Base-by-base conservation (phyloP, 768 basidiomycete species). In the Suillus americanus region DNA sequence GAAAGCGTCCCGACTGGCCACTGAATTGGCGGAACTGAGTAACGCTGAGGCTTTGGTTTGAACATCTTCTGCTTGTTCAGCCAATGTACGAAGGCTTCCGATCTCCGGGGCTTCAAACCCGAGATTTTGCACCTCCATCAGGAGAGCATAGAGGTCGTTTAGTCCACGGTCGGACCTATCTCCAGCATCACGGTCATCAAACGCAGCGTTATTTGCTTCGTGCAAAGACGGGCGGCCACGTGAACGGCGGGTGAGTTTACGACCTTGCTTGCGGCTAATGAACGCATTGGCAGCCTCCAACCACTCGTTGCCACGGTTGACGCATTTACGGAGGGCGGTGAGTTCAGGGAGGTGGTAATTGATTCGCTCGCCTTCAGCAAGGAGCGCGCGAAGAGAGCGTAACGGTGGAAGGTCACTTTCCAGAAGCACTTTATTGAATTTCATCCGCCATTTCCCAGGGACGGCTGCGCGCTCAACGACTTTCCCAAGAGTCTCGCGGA, bases 341-440 rank as follows among this genome's bases (percentile, higher is more conserved):
- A 95, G 81, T 75, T 96, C 93, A 2, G 87, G 82, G 16, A 96
- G 83, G 38, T 83, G 81, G 72, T 87, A 86, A 63, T 85, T 89
- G 75, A 96, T 92, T 62, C 90, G 91, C 68, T 97, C 94, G 16
- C 91, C 96, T 74, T 97, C 96, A 0, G 90, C 86, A 30, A 95
- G 82, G n/a, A 95, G 79, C 9, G 91, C 88, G 46, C 91, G 88
- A 64, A 98, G 85, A 41, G 85, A 86, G 45, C 92, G 90, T 41
- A 97, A 83, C 0, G 85, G 73, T 16, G 95, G 95, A 16, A 88
- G 83, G 14, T 86, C 83, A 41, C 85, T 89, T 66, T 92, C 91
- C 7, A 78, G 77, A 40, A 98, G 78, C 1, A 89, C 74, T 68
- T 84, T 88, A 43, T 82, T 79, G 33, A 97, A 80, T 72, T 92